These are phyloP conservation scores for Moniliophthora roreri DNA, from an alignment of 1,284 basidiomycete genomes.

Conservation along the genomic window DNA sequence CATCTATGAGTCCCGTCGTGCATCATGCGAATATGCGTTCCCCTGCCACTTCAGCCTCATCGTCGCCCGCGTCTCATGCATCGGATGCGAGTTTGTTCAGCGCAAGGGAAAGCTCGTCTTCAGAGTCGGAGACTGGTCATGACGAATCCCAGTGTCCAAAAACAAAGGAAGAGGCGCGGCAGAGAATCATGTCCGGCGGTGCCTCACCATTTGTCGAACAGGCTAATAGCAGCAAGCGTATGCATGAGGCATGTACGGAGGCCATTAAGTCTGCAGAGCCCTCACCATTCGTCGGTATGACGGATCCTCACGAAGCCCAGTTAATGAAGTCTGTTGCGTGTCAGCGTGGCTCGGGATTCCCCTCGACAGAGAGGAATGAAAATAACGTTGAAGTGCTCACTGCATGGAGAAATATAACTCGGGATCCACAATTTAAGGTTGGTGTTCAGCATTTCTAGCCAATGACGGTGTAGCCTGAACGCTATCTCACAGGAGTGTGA, in stretches of 20 bases:
- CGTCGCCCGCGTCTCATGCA: conserved; percentile 28
- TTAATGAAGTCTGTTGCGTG: conserved; percentile 56
- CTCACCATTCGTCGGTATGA: conserved; percentile 10
- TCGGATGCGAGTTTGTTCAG: conserved; percentile 41
- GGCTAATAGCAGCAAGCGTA: conserved; percentile 28
- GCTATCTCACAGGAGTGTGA: conserved; percentile 57
- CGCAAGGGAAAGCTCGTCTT: conserved; percentile 32
- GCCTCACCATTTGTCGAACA: conserved; percentile 46
- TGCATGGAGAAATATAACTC: conserved; percentile 74
- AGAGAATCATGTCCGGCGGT: conserved; percentile 46
- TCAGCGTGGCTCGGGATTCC: conserved; percentile 52
- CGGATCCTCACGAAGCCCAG: background rate
- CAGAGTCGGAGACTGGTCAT: conserved; percentile 30
- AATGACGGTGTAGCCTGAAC: conserved; percentile 8
- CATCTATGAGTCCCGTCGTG: conserved; percentile 48
- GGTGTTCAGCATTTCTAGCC: conserved; percentile 28
- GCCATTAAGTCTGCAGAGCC: conserved; percentile 23
- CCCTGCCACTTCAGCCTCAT: conserved; percentile 28
- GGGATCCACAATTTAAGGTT: conserved; percentile 72
- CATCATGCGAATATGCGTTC: conserved; percentile 36
- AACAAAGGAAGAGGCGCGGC: conserved; percentile 54
- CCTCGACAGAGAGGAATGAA: conserved; percentile 65
- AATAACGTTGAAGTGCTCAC: conserved; percentile 72
- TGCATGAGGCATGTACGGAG: conserved; percentile 18
- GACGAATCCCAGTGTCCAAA: conserved; percentile 46